phyloP scores from a whole-genome alignment of 768 basidiomycete species.

The Mycena indigotica region DNA sequence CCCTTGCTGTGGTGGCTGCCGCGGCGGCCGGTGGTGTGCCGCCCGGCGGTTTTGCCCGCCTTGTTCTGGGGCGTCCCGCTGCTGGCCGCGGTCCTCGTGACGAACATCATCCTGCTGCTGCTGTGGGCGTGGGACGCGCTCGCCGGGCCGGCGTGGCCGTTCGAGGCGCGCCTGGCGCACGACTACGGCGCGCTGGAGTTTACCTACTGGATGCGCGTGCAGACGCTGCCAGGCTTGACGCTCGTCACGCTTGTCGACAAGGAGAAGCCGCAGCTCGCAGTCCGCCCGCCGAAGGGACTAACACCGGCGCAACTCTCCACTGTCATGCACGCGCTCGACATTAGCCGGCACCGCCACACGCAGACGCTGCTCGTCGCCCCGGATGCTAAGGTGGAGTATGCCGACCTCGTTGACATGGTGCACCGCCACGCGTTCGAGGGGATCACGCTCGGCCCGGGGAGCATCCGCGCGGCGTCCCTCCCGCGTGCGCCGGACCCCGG shows the following conservation, averaged over 20 bases:
- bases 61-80: conserved; percentile 18
- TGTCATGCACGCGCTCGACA: conserved; percentile 10
- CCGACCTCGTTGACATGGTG: conserved; percentile 5
- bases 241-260: conserved; percentile 12
- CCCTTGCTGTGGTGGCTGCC: conserved; percentile 14
- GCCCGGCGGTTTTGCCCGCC: too few species aligned
- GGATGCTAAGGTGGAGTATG: background rate
- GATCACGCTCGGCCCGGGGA: background rate
- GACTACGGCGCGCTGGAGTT: conserved; percentile 10
- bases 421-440: conserved; percentile 6
- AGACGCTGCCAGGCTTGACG: conserved; percentile 11
- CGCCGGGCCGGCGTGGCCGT: conserved; percentile 8
- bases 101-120: conserved; percentile 5
- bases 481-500: too few species aligned
- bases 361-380: background rate
- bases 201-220: conserved; percentile 20
- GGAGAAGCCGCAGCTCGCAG: background rate
- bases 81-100: conserved; percentile 18
- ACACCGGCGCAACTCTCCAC: conserved; percentile 3
- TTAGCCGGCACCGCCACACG: conserved; percentile 5
- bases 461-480: background rate
- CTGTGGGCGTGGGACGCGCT: conserved; percentile 6
- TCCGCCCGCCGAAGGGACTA: conserved; percentile 5
- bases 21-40: too few species aligned
- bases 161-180: conserved; percentile 8